Conservation (phyloP, 202 grass and related monocot species). For the Digitaria exilis region DNA sequence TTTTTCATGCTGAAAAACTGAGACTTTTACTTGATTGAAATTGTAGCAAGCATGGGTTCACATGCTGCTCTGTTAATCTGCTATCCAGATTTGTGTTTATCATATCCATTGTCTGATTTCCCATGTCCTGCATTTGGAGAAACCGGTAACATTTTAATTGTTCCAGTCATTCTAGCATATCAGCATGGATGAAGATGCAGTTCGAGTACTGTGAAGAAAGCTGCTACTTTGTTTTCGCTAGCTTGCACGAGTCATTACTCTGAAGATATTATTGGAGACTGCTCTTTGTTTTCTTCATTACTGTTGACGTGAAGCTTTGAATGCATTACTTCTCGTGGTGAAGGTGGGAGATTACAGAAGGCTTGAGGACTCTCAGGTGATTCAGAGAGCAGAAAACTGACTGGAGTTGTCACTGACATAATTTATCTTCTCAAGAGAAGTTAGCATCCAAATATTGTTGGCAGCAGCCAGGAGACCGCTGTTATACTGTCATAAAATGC, state of each 20-base stretch:
- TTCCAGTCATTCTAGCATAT: too few species aligned
- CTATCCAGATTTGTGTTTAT: neutral
- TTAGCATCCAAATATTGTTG: neutral
- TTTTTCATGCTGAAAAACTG: neutral
- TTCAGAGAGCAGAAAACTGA: constrained; percentile 68
- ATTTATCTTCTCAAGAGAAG: constrained; percentile 53
- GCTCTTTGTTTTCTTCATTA: neutral
- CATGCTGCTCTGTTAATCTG: neutral
- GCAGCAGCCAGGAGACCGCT: neutral
- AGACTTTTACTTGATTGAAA: neutral
- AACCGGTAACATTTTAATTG: too few species aligned
- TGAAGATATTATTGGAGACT: neutral
- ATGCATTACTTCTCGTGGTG: neutral
- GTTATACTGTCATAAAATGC: too few species aligned
- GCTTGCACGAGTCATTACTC: too few species aligned
- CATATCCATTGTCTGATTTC: too few species aligned
- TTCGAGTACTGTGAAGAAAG: too few species aligned
- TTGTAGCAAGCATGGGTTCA: neutral
- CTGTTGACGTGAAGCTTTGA: neutral
- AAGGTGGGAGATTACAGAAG: constrained; percentile 71
- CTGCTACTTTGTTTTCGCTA: too few species aligned
- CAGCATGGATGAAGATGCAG: too few species aligned
- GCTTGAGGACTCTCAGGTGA: constrained; percentile 41
- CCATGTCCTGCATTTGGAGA: too few species aligned
- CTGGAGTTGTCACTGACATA: constrained; percentile 56